Conservation (phyloP, 2,329 filamentous ascomycete genomes). For the Chrysosporium keratinophilum region DNA sequence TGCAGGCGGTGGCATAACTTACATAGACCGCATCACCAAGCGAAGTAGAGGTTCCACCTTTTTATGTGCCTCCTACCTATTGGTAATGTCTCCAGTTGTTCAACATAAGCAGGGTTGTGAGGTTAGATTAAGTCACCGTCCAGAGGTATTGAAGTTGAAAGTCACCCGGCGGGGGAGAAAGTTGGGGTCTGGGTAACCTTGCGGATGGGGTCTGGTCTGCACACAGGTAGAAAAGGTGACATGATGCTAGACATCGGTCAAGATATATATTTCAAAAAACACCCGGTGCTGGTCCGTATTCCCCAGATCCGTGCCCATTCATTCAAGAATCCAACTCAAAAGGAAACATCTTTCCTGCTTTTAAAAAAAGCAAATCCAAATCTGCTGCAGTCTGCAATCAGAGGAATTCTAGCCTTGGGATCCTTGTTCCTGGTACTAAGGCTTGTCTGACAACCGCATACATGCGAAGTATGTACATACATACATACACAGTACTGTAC, state of each 20-base stretch:
- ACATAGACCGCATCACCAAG: background rate
- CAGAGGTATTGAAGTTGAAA: background rate
- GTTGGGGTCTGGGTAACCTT: conserved; percentile 7
- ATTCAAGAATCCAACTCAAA: background rate
- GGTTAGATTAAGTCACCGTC: background rate
- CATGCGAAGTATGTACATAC: conserved; percentile 2
- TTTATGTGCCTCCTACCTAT: background rate
- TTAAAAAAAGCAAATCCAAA: background rate
- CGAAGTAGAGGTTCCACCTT: background rate
- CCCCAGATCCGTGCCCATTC: background rate
- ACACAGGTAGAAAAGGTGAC: background rate
- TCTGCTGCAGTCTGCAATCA: background rate
- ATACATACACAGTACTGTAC: background rate
- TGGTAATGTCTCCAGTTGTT: conserved; percentile 2
- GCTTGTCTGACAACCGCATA: conserved; percentile 7
- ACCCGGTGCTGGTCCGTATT: background rate
- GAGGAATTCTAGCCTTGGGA: background rate
- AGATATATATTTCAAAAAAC: background rate
- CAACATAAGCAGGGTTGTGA: background rate
- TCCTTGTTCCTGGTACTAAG: background rate
- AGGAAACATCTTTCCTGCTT: background rate
- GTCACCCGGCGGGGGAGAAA: background rate
- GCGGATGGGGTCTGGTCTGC: background rate
- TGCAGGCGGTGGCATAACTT: background rate
- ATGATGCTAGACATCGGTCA: background rate